These are phyloP conservation scores for Trichosporon coremiiforme DNA, from an alignment of 1,284 basidiomycete species.

Conservation along the genomic window DNA sequence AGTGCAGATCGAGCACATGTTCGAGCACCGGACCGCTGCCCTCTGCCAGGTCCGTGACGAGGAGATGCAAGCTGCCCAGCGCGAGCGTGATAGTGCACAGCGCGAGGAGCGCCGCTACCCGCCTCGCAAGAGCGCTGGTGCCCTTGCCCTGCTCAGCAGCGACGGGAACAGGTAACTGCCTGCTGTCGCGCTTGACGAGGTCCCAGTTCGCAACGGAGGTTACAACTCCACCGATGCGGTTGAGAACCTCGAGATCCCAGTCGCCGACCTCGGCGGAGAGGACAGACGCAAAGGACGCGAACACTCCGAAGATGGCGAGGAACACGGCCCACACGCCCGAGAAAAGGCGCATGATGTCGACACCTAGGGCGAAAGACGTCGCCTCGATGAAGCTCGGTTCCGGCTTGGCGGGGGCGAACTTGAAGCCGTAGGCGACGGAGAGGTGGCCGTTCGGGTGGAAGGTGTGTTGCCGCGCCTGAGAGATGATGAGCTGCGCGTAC, in stretches of 20 bases:
- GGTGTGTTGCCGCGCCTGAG: constrained; percentile 2
- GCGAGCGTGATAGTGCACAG: constrained; percentile 4
- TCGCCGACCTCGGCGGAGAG: not conserved
- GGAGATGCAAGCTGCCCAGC: not conserved
- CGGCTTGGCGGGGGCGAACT: not conserved
- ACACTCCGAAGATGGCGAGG: not conserved
- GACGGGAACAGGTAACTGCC: not conserved
- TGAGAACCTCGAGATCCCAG: constrained; percentile 1
- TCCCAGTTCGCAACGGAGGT: not conserved
- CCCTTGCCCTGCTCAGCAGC: not conserved
- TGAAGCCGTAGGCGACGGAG: constrained; percentile 5
- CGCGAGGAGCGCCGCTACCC: constrained; percentile 1
- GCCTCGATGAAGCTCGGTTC: constrained; percentile 11
- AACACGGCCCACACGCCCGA: not conserved
- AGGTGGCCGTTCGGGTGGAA: constrained; percentile 13
- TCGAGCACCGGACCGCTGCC: constrained; percentile 7
- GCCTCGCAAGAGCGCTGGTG: not conserved
- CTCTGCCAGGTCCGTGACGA: not conserved
- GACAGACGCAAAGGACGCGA: not conserved
- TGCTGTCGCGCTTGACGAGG: not conserved
- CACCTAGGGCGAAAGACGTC: not conserved
- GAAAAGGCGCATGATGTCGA: not conserved
- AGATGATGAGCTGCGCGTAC: constrained; percentile 15
- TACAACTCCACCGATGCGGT: not conserved
- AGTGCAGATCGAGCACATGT: constrained; percentile 6